Evolutionary conservation across 2,329 filamentous ascomycete species (phyloP).

Genomic region (Alternaria triticimaculans): DNA sequence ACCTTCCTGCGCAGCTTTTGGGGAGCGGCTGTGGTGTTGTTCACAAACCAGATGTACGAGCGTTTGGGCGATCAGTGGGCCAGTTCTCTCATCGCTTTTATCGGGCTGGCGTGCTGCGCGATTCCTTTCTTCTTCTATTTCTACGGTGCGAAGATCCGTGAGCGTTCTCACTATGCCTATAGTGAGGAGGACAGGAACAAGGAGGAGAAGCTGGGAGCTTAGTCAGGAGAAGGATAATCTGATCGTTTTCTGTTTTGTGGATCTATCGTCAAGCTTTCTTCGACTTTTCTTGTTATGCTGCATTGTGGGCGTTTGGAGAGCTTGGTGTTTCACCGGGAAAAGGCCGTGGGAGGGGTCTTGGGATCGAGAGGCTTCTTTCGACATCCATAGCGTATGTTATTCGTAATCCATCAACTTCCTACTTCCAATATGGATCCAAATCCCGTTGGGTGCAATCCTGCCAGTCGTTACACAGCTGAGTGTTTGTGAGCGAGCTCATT

Average conservation of each 20-base stretch:
- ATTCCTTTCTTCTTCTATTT: slow-evolving; percentile 86
- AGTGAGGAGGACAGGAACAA: slow-evolving; percentile 59
- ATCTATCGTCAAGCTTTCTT: not conserved
- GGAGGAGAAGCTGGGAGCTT: slow-evolving; percentile 31
- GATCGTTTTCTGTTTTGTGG: slow-evolving; percentile 3
- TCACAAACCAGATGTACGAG: slow-evolving; percentile 76
- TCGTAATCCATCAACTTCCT: not conserved
- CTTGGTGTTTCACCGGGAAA: not conserved
- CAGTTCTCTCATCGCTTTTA: slow-evolving; percentile 72
- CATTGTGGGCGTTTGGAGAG: slow-evolving; percentile 15
- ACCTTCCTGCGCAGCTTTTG: slow-evolving; percentile 81
- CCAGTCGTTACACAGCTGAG: not conserved
- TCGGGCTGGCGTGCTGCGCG: slow-evolving; percentile 77
- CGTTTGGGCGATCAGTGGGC: slow-evolving; percentile 79
- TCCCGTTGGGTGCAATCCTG: not conserved
- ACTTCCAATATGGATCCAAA: not conserved
- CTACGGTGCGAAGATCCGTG: slow-evolving; percentile 74
- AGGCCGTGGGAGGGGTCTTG: not conserved
- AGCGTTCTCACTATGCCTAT: slow-evolving; percentile 75
- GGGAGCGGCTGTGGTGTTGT: slow-evolving; percentile 78
- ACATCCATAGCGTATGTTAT: not conserved
- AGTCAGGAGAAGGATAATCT: not conserved
- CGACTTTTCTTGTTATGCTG: slow-evolving; percentile 6
- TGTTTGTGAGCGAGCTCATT: not conserved
- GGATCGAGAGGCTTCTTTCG: not conserved